Percentiles rank a stretch among this genome's conserved stretches.
Evolutionary conservation across 768 basidiomycete species (phyloP).

Genomic region (Boletus pseudo-olivaceus): DNA sequence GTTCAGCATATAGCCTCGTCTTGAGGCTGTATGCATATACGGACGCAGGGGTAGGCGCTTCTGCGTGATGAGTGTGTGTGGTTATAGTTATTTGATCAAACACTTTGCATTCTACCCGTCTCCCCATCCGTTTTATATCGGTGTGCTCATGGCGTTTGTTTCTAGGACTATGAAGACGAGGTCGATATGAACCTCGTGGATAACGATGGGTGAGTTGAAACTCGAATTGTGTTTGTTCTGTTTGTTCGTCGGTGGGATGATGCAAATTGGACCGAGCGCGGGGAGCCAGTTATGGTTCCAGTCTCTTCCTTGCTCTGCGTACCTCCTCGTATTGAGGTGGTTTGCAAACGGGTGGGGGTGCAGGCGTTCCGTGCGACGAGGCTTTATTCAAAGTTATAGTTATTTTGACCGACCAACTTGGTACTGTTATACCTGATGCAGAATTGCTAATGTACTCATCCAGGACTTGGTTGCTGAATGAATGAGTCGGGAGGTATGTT

Average conservation of each 20-base stretch:
- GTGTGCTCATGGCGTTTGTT: slow-evolving; percentile 9
- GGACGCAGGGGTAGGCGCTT: slow-evolving; percentile 35
- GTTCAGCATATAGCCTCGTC: slow-evolving; percentile 34
- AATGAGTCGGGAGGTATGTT: slow-evolving; percentile 8
- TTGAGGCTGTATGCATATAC: slow-evolving; percentile 34
- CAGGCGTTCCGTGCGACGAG: slow-evolving; percentile 24
- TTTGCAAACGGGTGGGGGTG: slow-evolving; percentile 22
- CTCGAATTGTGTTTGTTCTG: background rate
- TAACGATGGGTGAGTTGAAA: slow-evolving; percentile 6
- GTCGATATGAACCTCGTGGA: background rate
- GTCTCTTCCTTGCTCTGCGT: slow-evolving; percentile 22
- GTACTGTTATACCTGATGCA: background rate
- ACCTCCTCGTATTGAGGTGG: slow-evolving; percentile 26
- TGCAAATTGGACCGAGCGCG: slow-evolving; percentile 19
- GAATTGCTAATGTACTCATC: slow-evolving; percentile 8
- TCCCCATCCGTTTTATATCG: background rate
- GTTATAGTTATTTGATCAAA: slow-evolving; percentile 37
- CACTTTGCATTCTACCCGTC: background rate
- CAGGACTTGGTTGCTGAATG: background rate
- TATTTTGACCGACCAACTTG: slow-evolving; percentile 27
- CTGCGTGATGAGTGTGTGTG: slow-evolving; percentile 31
- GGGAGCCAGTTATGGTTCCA: slow-evolving; percentile 22
- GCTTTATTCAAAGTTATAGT: slow-evolving; percentile 27
- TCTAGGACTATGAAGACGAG: slow-evolving; percentile 1
- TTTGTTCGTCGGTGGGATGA: slow-evolving; percentile 28